A percentile compares a stretch with the other conserved stretches of the same genome.
Conservation (phyloP, 2,329 filamentous ascomycete genomes). For the Exophiala mesophila region DNA sequence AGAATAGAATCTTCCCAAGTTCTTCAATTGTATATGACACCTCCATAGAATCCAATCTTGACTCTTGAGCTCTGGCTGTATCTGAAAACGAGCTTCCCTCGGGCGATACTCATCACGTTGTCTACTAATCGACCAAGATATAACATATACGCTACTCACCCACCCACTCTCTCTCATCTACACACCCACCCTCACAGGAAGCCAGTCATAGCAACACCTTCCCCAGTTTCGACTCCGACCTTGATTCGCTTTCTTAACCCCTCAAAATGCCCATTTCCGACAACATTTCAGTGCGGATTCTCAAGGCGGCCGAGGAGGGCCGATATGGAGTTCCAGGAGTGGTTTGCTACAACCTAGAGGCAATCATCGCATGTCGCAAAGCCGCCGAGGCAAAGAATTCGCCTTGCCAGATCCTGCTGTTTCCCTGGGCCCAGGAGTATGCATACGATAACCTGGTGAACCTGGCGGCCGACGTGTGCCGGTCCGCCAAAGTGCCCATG, state of each 20-base stretch:
- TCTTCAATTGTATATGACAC: no score
- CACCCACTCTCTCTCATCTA: no score
- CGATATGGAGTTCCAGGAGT: conserved; percentile 24
- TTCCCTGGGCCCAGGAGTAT: conserved; percentile 69
- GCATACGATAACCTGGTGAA: conserved; percentile 53
- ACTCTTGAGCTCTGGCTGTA: no score
- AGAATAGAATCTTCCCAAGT: no score
- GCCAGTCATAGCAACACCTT: background rate
- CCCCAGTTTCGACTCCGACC: background rate
- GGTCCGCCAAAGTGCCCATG: conserved; percentile 55
- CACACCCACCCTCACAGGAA: background rate
- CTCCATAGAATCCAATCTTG: no score
- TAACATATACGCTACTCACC: no score
- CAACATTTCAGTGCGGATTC: conserved; percentile 30
- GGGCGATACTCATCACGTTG: no score
- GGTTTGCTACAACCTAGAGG: conserved; percentile 60
- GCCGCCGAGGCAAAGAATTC: conserved; percentile 64
- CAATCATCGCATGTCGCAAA: conserved; percentile 62
- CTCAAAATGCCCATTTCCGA: conserved; percentile 19
- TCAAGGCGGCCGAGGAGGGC: conserved; percentile 28
- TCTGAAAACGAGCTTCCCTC: no score
- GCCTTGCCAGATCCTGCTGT: conserved; percentile 66
- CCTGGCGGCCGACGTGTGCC: conserved; percentile 53
- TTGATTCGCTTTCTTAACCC: no score
- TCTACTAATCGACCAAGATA: no score